Evolutionary conservation across 768 basidiomycete genomes (phyloP), one percentile per base, ranked within the genome.

Genomic region (Galerina marginata): DNA sequence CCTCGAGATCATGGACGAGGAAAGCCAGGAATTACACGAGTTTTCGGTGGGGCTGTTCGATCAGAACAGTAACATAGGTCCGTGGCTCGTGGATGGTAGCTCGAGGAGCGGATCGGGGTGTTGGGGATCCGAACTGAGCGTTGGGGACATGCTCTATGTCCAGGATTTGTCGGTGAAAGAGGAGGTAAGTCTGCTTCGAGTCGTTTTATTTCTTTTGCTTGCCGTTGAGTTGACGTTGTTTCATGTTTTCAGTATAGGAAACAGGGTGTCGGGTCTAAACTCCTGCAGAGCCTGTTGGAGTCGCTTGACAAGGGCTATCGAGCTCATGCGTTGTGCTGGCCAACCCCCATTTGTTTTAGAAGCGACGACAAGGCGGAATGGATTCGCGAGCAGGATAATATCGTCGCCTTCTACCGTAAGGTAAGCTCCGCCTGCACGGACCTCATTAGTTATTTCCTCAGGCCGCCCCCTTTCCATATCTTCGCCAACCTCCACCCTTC

Each of bases 41-140:
- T 73, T 77, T 50, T 68, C 73, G 14, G 42, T 60, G 2, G 61
- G 43, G 2, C 53, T 77, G 1, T 77, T 75, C 37, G 73, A 78
- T 60, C 67, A 71, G 42, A 36, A 66, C 54, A 69, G 70, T 3
- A 45, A 58, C 6, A 39, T 75, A n/a, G 65, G 65, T 43, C 54
- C 66, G 3, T 65, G 65, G 56, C 58, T 74, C 3, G 49, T 71
- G 14, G 67, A 74, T 14, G 60, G 69, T 15, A 66, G 69, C n/a
- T 46, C 63, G 26, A 70, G 71, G 49, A 72, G 69, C 45, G 75
- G 76, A 4, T 69, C 71, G 0, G 72, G 74, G 6, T 71, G 68
- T 33, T 76, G 72, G 74, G 72, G 72, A 12, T 48, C 47, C 4
- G 72, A 76, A 47, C 45, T 75, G 54, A 62, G 74, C 53, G 4